Evolutionary conservation across 169 alveolate genomes (phyloP), one percentile per base, ranked within the genome.

Genomic region (Perkinsus chesapeaki): DNA sequence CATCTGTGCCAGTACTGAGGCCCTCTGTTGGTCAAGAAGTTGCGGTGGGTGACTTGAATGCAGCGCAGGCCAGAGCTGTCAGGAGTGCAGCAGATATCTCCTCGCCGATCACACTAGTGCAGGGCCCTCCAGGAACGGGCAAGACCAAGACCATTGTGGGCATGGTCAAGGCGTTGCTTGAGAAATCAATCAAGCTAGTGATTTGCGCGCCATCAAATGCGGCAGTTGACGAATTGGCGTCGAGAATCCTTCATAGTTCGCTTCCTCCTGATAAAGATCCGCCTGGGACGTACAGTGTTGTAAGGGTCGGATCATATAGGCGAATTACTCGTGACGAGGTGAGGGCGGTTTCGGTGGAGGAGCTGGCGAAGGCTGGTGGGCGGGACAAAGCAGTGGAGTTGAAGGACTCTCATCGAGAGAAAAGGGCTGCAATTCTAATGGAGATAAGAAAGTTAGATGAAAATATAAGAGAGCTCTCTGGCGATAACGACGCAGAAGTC

Each of bases 81-180:
- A 39, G 47, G 31, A 91, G 91, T 0, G 93, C 93, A 27, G 37
- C 93, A 39, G 38, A 39, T n/a, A 34, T 82, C 34, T n/a, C 72
- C n/a, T 39, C 91, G 39, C 73, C 73, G 37, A 97, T 99, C 5
- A 97, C 99, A 20, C 96, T 99, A 39, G 97, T 98, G 39, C 99
- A 99, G 93, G 99, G 99, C 0, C 99, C 99, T 7, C 99, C 99
- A 37, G 99, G 99, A 23, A 98, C 99, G 12, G 99, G 99, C n/a
- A 99, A 99, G 95, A 99, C 99, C 0, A 97, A 98, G 43, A 98
- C 99, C 0, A 97, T 99, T 60, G 94, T 98, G 48, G 99, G 99
- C 31, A 95, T 98, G 27, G 95, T 99, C 31, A 97, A 99, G 93
- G 97, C 31, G 93, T 98, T n/a, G 91, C 93, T 91, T 93, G 93